Conservation (phyloP, 208 protist species). For the Acanthamoeba triangularis region DNA sequence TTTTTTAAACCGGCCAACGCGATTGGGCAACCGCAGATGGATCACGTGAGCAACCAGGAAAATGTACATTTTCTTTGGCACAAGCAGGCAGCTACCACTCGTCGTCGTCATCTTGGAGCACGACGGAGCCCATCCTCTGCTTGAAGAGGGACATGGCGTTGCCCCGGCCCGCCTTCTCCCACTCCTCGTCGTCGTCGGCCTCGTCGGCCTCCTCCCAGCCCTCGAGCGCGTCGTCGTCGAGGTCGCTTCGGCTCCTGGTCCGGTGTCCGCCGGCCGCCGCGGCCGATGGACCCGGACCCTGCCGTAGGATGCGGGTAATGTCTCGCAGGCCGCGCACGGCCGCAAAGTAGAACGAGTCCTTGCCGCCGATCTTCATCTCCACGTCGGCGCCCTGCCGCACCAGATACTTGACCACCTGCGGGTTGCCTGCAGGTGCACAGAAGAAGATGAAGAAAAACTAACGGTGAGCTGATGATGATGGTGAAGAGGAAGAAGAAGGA, state of each 20-base stretch:
- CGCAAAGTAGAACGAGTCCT: constrained; percentile 57
- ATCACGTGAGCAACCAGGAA: not conserved
- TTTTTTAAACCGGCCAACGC: too few species aligned
- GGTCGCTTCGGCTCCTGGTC: not conserved
- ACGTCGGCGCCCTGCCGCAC: not conserved
- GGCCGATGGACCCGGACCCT: not conserved
- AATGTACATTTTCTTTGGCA: not conserved
- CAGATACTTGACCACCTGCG: constrained; percentile 44
- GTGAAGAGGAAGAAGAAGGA: not conserved
- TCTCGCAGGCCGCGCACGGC: constrained; percentile 4
- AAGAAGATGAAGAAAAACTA: not conserved
- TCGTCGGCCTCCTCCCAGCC: constrained; percentile 28
- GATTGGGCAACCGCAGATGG: too few species aligned
- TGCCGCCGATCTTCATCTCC: not conserved
- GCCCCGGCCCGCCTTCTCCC: not conserved
- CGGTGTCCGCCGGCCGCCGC: too few species aligned
- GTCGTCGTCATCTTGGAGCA: constrained; percentile 35
- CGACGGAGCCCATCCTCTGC: constrained; percentile 1
- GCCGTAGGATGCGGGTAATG: constrained; percentile 2
- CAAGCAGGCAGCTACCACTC: not conserved
- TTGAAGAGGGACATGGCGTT: constrained; percentile 55
- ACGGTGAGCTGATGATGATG: not conserved
- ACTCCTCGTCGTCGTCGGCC: constrained; percentile 29
- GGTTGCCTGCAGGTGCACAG: not conserved
- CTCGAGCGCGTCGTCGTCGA: not conserved